These are phyloP conservation scores for Elsinoe fawcettii DNA, from an alignment of 2,329 filamentous ascomycete species.

Conservation along the genomic window DNA sequence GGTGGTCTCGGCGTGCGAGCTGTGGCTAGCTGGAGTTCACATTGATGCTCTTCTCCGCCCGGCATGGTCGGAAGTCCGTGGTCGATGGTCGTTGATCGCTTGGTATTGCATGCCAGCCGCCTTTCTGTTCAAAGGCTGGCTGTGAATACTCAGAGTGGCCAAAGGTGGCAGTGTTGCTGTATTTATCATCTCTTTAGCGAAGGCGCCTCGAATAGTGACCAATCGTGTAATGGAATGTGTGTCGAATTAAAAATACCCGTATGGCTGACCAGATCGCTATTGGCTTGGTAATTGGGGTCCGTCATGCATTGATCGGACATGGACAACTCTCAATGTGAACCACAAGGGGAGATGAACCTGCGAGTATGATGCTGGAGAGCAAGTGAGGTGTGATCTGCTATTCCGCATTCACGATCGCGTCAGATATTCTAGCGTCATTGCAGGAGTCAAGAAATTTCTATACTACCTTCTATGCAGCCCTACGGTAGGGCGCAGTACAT, in stretches of 20 bases:
- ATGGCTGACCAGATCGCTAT: not conserved
- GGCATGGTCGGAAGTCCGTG: not conserved
- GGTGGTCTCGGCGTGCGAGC: too few species aligned
- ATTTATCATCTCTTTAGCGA: not conserved
- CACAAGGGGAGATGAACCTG: not conserved
- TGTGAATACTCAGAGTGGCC: not conserved
- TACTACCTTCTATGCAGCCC: constrained; percentile 9
- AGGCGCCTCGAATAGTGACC: not conserved
- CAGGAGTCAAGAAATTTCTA: not conserved
- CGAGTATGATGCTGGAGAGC: not conserved
- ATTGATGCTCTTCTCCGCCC: too few species aligned
- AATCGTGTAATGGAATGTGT: too few species aligned
- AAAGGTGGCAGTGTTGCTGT: not conserved
- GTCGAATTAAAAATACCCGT: too few species aligned
- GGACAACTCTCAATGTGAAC: not conserved
- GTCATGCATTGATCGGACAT: not conserved
- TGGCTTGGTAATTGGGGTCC: not conserved
- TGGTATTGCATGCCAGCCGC: not conserved
- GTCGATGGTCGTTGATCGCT: not conserved
- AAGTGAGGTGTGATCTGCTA: constrained; percentile 17
- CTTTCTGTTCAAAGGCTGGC: not conserved
- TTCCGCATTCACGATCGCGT: not conserved
- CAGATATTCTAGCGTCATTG: not conserved
- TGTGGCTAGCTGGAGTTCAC: too few species aligned
- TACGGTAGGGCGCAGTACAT: not conserved